Base-by-base conservation (phyloP, 345 rosid species). In the Stellera chamaejasme region DNA sequence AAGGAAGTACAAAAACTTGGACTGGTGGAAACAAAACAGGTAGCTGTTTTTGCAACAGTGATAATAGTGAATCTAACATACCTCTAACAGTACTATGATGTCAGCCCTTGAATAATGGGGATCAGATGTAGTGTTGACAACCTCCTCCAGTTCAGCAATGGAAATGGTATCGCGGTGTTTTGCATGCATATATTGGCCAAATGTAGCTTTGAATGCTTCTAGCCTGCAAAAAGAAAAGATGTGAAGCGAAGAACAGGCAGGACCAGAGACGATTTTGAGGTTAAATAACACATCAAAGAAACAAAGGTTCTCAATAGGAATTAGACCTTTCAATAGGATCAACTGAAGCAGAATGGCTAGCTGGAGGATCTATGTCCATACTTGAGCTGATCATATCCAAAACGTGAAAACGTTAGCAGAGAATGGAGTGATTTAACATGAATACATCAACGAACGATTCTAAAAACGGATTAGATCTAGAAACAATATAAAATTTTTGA, bases 141-240 rank as follows among this genome's bases (percentile, higher is more conserved):
- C 73, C 54, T 66, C 77, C 73, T 83, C 97, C 62, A 89, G 54
- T 45, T 93, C 97, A 16, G 76, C 76, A 69, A 93, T 71, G 28
- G 90, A 66, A 48, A 85, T 85, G 50, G 78, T 70, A 10, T 87
- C 95, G 71, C 83, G 72, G 61, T 76, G 84, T 50, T 82, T 71
- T 60, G 76, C 70, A 61, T 85, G 82, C 95, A 89, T 89, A 69
- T 90, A 91, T 57, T 84, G 90, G 56, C 96, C 85, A 55, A 93
- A 87, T 51, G 65, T 56, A 16, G 85, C 49, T 64, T 87, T 83
- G 69, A 93, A 93, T 44, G 83, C 82, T 72, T 89, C 95, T 26
- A 62, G 55, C 67, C 95, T 87, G 86, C 60, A 54, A 55, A 56
- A 5, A 32, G 9, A 32, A 32, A 5, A 32, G 39, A 32, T 32